phyloP scores from a whole-genome alignment of 23 red algal genomes.

The Pyropia yezoensis region DNA sequence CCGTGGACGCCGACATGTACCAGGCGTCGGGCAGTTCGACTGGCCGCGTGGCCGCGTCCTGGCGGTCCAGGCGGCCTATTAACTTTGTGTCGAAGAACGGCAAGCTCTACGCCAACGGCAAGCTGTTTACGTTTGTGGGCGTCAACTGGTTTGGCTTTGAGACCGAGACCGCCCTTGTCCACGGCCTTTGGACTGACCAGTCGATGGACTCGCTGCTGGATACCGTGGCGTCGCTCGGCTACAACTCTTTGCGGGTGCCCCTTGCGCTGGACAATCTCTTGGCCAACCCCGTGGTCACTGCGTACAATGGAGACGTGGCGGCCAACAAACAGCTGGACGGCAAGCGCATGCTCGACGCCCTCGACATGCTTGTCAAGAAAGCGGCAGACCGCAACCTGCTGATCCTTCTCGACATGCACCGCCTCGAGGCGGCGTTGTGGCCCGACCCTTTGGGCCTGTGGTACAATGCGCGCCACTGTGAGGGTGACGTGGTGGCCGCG shows the following conservation, averaged over 20 bases:
- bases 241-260: conserved; percentile 50
- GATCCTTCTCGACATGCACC: conserved; percentile 46
- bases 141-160: no score
- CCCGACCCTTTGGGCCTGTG: conserved; percentile 14
- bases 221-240: neutral
- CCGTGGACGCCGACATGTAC: no score
- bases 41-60: no score
- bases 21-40: no score
- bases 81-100: no score
- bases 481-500: conserved; percentile 14
- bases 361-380: conserved; percentile 15
- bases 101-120: no score
- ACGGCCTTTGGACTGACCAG: no score
- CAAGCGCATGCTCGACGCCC: conserved; percentile 14
- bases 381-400: conserved; percentile 46
- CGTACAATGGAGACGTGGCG: neutral
- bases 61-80: no score
- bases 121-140: no score
- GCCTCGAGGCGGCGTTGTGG: conserved; percentile 9
- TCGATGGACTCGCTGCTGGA: no score
- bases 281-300: neutral
- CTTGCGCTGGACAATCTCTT: conserved; percentile 52
- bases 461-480: conserved; percentile 25
- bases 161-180: no score
- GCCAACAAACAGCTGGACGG: conserved; percentile 26